Percentiles rank a stretch among this genome's conserved stretches.
These are phyloP conservation scores for Hippophae gyantsensis DNA, from an alignment of 306 rosid species.

Conservation along the genomic window DNA sequence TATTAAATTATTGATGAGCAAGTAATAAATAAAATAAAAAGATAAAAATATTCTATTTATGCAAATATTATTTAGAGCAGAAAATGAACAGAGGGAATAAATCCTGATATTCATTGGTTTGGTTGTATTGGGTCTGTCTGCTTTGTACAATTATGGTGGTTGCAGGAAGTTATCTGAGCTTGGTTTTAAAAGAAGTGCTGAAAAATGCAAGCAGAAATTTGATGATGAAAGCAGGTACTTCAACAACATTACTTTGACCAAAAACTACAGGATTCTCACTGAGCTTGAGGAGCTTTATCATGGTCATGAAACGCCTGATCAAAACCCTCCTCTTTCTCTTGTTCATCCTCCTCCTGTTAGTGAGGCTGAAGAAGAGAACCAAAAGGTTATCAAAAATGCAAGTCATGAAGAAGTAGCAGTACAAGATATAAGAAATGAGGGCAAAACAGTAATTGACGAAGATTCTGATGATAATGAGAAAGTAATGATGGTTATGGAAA, in stretches of 20 bases:
- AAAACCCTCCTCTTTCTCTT: conserved; percentile 4
- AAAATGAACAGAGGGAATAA: conserved; percentile 16
- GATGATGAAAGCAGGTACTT: conserved; percentile 71
- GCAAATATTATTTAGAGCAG: background rate
- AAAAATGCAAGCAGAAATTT: conserved; percentile 78
- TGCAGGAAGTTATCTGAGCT: conserved; percentile 72
- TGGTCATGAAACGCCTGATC: conserved; percentile 3
- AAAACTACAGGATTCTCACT: conserved; percentile 37
- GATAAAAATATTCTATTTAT: background rate
- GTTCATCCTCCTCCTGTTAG: background rate
- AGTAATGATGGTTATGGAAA: background rate
- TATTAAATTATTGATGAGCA: background rate
- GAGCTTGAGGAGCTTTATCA: conserved; percentile 61
- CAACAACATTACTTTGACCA: conserved; percentile 37
- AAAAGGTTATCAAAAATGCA: conserved; percentile 13
- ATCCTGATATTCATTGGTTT: conserved; percentile 24
- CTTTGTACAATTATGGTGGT: conserved; percentile 25
- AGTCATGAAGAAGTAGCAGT: conserved; percentile 9
- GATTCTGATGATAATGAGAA: background rate
- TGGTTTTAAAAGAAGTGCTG: conserved; percentile 65
- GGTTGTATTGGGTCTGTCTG: background rate
- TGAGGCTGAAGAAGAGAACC: conserved; percentile 14
- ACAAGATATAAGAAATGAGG: conserved; percentile 16
- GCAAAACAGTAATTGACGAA: conserved; percentile 9
- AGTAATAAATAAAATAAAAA: background rate